Evolutionary conservation across 2,329 filamentous ascomycete genomes (phyloP).

Genomic region (Trichoderma hamatum): DNA sequence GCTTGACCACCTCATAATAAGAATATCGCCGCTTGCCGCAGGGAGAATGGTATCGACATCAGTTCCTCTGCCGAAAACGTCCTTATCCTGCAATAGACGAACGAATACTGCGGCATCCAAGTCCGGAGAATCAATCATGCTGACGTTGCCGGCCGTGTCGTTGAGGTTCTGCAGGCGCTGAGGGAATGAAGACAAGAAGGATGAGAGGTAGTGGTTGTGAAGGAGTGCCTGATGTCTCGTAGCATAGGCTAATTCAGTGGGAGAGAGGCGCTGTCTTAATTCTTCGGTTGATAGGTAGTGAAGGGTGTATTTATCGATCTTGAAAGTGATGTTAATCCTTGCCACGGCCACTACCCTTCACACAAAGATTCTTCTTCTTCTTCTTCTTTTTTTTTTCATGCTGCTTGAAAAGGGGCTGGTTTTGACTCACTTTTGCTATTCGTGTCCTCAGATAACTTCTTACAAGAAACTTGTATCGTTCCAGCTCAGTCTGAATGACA

Average conservation of each 20-base stretch:
- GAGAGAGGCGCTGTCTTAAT: constrained; percentile 67
- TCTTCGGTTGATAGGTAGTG: constrained; percentile 67
- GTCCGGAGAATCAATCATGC: constrained; percentile 91
- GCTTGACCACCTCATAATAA: constrained; percentile 75
- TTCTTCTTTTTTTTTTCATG: neutral
- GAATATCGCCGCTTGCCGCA: constrained; percentile 63
- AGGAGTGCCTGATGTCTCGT: constrained; percentile 83
- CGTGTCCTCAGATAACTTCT: constrained; percentile 79
- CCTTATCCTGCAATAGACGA: constrained; percentile 65
- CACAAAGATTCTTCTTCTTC: too few species aligned
- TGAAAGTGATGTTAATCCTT: neutral
- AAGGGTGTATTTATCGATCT: constrained; percentile 78
- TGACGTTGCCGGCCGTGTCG: constrained; percentile 85
- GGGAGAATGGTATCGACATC: constrained; percentile 64
- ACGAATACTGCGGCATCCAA: constrained; percentile 83
- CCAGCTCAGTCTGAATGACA: constrained; percentile 93
- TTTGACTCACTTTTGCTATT: constrained; percentile 73
- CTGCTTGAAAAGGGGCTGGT: neutral
- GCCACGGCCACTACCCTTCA: neutral
- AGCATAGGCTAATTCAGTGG: constrained; percentile 79
- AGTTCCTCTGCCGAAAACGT: constrained; percentile 63
- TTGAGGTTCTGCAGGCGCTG: constrained; percentile 79
- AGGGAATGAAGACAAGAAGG: constrained; percentile 84
- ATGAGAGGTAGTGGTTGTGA: constrained; percentile 80
- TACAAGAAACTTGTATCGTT: constrained; percentile 89